Conservation (phyloP, 805 yeast genomes). For the Kodamaea sagamina region DNA sequence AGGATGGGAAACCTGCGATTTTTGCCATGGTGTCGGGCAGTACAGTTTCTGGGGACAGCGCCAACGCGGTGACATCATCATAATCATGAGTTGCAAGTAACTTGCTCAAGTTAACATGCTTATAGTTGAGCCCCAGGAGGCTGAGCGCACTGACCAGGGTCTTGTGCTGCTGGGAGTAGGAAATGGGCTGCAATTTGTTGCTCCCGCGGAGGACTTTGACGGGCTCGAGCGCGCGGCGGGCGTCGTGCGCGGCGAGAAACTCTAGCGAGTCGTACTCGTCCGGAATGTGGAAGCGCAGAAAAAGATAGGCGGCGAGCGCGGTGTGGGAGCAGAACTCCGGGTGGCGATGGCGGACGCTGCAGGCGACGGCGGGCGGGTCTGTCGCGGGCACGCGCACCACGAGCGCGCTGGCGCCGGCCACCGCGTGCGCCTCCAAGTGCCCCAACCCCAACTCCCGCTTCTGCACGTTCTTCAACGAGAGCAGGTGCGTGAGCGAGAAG, state of each 20-base stretch:
- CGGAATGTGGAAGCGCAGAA: constrained; percentile 30
- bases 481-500: constrained; percentile 25
- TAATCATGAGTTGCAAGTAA: constrained; percentile 20
- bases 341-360: constrained; percentile 9
- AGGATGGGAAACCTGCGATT: constrained; percentile 26
- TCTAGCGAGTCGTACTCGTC: constrained; percentile 27
- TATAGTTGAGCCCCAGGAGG: constrained; percentile 20
- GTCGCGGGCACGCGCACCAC: constrained; percentile 3
- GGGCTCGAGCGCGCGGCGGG: constrained; percentile 15
- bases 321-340: constrained; percentile 32
- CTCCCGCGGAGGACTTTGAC: constrained; percentile 28
- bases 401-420: background rate
- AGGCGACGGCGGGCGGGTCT: background rate
- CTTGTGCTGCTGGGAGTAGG: constrained; percentile 31
- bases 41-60: background rate
- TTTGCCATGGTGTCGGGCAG: constrained; percentile 19
- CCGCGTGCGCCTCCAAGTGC: constrained; percentile 17
- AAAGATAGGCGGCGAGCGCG: constrained; percentile 30
- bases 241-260: constrained; percentile 12
- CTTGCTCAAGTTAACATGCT: constrained; percentile 22
- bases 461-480: constrained; percentile 24
- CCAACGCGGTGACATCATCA: constrained; percentile 11
- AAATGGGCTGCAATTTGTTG: constrained; percentile 24
- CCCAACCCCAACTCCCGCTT: constrained; percentile 27
- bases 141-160: constrained; percentile 24